Conservation (phyloP, 2,329 filamentous ascomycete species). For the Penicillium sp. region DNA sequence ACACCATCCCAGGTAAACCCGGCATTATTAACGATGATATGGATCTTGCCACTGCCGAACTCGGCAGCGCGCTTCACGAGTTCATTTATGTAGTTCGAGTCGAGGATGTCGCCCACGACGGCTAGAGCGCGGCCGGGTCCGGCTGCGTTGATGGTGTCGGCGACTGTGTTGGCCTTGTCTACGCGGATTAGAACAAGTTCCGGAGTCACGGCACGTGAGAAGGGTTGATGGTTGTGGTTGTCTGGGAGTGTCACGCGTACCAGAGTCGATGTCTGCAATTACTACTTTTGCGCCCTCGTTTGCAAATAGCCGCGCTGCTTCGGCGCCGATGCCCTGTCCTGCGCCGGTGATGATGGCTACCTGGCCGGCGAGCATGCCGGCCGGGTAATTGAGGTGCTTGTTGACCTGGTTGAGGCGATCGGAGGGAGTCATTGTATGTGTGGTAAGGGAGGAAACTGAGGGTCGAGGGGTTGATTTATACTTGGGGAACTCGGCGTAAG, state of each 20-base stretch:
- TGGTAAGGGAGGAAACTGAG: conserved; percentile 1
- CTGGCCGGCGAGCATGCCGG: conserved; percentile 72
- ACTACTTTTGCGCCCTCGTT: conserved; percentile 84
- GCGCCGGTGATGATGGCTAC: conserved; percentile 83
- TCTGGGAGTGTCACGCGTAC: conserved; percentile 41
- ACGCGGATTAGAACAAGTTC: conserved; percentile 6
- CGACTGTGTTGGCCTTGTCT: conserved; percentile 67
- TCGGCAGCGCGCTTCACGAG: conserved; percentile 72
- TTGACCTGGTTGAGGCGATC: conserved; percentile 65
- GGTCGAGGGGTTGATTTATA: conserved; percentile 12
- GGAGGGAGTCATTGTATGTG: conserved; percentile 43
- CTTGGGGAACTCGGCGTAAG: conserved; percentile 12
- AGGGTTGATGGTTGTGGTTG: not conserved
- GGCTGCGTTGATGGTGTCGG: conserved; percentile 62
- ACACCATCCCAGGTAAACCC: conserved; percentile 92
- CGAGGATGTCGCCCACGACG: conserved; percentile 71
- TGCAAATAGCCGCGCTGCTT: conserved; percentile 74
- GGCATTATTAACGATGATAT: conserved; percentile 88
- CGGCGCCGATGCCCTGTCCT: conserved; percentile 83
- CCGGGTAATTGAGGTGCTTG: conserved; percentile 75
- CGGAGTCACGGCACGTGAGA: not conserved
- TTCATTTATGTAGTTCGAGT: conserved; percentile 63
- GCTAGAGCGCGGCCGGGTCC: conserved; percentile 64
- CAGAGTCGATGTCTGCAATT: conserved; percentile 73
- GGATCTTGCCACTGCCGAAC: conserved; percentile 81